Evolutionary conservation across 352 stramenopile species (phyloP).

Genomic region (Globisporangium alternatum): DNA sequence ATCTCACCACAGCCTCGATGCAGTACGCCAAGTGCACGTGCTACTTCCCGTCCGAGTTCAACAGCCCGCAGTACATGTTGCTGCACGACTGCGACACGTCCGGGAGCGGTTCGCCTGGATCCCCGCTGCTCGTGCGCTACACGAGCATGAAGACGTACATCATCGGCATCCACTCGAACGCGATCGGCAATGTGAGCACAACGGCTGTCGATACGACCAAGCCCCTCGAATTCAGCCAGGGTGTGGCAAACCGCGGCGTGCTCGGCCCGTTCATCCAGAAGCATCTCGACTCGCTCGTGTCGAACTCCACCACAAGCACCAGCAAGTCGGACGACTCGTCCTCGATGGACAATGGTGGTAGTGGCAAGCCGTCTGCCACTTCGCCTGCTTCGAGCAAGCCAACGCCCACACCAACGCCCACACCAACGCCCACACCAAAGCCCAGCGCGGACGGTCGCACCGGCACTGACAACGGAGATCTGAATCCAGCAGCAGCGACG

Average conservation of each 20-base stretch:
- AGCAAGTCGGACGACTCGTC: background rate
- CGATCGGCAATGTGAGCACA: conserved; percentile 20
- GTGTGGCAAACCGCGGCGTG: conserved; percentile 46
- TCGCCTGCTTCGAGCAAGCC: background rate
- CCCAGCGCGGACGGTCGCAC: background rate
- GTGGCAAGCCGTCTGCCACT: background rate
- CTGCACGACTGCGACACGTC: conserved; percentile 67
- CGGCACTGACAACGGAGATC: background rate
- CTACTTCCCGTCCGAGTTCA: conserved; percentile 40
- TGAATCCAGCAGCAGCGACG: background rate
- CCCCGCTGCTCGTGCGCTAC: conserved; percentile 59
- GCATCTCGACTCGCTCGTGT: conserved; percentile 35
- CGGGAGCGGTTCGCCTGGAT: conserved; percentile 36
- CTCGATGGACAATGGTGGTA: background rate
- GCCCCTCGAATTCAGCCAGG: conserved; percentile 27
- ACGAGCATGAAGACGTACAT: conserved; percentile 56
- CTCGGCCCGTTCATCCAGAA: conserved; percentile 48
- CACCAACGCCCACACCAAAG: background rate
- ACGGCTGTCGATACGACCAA: conserved; percentile 13
- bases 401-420: background rate
- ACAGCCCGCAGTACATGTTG: conserved; percentile 40
- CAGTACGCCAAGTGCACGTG: conserved; percentile 48
- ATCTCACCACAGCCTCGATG: conserved; percentile 16
- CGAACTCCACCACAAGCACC: background rate
- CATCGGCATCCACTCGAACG: conserved; percentile 54